Evolutionary conservation across 179 eudicot species (phyloP).

Genomic region (Nepenthes alata): DNA sequence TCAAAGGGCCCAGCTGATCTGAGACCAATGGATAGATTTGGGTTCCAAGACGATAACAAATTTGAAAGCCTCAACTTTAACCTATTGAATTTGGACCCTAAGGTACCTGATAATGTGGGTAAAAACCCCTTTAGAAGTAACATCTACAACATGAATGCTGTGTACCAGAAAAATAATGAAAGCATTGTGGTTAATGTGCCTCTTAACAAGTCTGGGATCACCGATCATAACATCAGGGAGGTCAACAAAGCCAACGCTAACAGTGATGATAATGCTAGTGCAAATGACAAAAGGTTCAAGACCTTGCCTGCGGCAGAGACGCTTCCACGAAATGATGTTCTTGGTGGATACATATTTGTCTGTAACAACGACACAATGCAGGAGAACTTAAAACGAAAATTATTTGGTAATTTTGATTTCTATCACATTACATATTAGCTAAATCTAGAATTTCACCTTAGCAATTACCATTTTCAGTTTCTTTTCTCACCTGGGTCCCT

Average conservation of each 20-base stretch:
- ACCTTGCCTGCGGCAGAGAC: constrained; percentile 94
- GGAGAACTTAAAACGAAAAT: constrained; percentile 80
- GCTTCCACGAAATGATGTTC: constrained; percentile 83
- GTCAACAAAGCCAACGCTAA: constrained; percentile 15
- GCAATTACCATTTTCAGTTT: too few species aligned
- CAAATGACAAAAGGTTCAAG: constrained; percentile 84
- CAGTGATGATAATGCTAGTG: constrained; percentile 33
- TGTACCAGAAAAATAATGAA: constrained; percentile 48
- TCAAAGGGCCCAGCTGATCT: constrained; percentile 54
- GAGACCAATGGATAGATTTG: constrained; percentile 47
- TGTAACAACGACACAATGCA: constrained; percentile 98
- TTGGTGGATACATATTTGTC: constrained; percentile 98
- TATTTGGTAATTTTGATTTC: constrained; percentile 50
- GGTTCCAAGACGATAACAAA: constrained; percentile 74
- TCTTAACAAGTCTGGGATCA: constrained; percentile 34
- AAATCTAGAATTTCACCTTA: too few species aligned
- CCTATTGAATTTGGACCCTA: constrained; percentile 59
- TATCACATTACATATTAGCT: not conserved
- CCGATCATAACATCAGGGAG: constrained; percentile 33
- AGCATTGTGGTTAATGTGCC: constrained; percentile 34
- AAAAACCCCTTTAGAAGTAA: constrained; percentile 45
- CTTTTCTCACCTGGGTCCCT: too few species aligned
- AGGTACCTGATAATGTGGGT: constrained; percentile 38
- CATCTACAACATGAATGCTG: constrained; percentile 42
- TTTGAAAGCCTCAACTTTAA: constrained; percentile 68